A percentile compares a stretch with the other conserved stretches of the same genome.
Evolutionary conservation across 2,329 filamentous ascomycete species (phyloP).

Genomic region (Lachnellula cervina): DNA sequence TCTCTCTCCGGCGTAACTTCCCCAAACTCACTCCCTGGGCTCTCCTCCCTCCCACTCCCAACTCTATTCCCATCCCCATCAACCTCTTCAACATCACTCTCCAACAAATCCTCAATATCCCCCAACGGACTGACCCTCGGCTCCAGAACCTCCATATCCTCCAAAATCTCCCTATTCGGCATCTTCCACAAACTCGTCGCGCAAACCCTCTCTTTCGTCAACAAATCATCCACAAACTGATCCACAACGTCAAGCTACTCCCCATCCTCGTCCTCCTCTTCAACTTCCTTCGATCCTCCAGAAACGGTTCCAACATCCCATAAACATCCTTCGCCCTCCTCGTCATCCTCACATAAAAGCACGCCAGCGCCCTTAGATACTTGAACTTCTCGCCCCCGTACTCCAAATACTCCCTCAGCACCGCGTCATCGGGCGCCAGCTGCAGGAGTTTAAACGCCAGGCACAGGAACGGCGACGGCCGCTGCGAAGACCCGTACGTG

Average conservation of each 20-base stretch:
- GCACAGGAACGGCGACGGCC: slow-evolving; percentile 88
- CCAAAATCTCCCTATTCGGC: slow-evolving; percentile 72
- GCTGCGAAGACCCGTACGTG: slow-evolving; percentile 77
- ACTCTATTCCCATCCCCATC: slow-evolving; percentile 16
- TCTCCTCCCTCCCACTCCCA: slow-evolving; percentile 11
- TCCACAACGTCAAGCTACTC: slow-evolving; percentile 78
- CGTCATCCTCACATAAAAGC: slow-evolving; percentile 90
- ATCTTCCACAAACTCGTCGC: slow-evolving; percentile 91
- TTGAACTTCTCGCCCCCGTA: slow-evolving; percentile 73
- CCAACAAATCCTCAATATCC: slow-evolving; percentile 68
- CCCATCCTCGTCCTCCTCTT: slow-evolving; percentile 69
- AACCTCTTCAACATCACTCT: slow-evolving; percentile 37
- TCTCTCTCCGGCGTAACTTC: slow-evolving; percentile 27
- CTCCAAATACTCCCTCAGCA: slow-evolving; percentile 74
- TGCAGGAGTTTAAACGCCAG: slow-evolving; percentile 92
- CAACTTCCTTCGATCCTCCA: slow-evolving; percentile 80
- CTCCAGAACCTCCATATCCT: slow-evolving; percentile 85
- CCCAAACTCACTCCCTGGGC: slow-evolving; percentile 38
- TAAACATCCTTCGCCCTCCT: slow-evolving; percentile 79
- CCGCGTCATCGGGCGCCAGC: slow-evolving; percentile 71
- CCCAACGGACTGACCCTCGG: slow-evolving; percentile 78
- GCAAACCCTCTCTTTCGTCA: slow-evolving; percentile 85
- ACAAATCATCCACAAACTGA: slow-evolving; percentile 86
- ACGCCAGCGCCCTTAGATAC: slow-evolving; percentile 83
- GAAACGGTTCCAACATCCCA: slow-evolving; percentile 70